Percentiles rank a stretch among this genome's conserved stretches.
These are phyloP conservation scores for Sodiomyces alkalinus DNA, from an alignment of 2,329 filamentous ascomycete genomes.

Conservation along the genomic window DNA sequence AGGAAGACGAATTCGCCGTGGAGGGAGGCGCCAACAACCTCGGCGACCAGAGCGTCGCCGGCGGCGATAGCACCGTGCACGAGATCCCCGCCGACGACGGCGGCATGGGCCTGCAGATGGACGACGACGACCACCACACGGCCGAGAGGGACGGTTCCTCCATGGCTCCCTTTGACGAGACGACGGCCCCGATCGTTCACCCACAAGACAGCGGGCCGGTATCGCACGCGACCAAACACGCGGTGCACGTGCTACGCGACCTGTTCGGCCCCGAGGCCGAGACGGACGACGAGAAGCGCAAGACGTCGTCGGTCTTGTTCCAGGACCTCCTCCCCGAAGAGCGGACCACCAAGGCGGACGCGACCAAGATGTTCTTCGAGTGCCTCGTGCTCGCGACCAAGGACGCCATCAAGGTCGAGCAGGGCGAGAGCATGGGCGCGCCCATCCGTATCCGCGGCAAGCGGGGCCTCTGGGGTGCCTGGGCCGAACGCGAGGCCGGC, in stretches of 20 bases:
- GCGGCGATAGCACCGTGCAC: conserved; percentile 45
- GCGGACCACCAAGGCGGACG: conserved; percentile 70
- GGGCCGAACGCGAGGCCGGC: conserved; percentile 68
- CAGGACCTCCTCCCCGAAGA: conserved; percentile 78
- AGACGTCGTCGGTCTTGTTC: conserved; percentile 67
- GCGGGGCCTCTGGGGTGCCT: conserved; percentile 89
- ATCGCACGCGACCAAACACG: conserved; percentile 84
- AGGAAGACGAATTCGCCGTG: conserved; percentile 42
- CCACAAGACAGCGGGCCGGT: conserved; percentile 75
- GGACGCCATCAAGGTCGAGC: conserved; percentile 94
- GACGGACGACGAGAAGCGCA: conserved; percentile 54
- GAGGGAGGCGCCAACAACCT: conserved; percentile 33
- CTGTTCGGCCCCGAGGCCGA: conserved; percentile 64
- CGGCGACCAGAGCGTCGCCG: conserved; percentile 32
- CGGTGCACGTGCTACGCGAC: conserved; percentile 85
- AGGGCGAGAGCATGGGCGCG: conserved; percentile 60
- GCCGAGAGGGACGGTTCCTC: conserved; percentile 25
- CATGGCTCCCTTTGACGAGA: conserved; percentile 61
- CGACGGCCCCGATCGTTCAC: conserved; percentile 58
- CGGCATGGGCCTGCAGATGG: conserved; percentile 21
- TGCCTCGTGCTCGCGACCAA: conserved; percentile 91
- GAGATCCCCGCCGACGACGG: conserved; percentile 49
- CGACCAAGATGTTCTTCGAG: conserved; percentile 99
- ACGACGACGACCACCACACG: conserved; percentile 29
- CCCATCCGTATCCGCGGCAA: conserved; percentile 78